A percentile compares a stretch with the other conserved stretches of the same genome.
These are phyloP conservation scores for Verbena officinalis DNA, from an alignment of 257 asterid genomes.

Conservation along the genomic window DNA sequence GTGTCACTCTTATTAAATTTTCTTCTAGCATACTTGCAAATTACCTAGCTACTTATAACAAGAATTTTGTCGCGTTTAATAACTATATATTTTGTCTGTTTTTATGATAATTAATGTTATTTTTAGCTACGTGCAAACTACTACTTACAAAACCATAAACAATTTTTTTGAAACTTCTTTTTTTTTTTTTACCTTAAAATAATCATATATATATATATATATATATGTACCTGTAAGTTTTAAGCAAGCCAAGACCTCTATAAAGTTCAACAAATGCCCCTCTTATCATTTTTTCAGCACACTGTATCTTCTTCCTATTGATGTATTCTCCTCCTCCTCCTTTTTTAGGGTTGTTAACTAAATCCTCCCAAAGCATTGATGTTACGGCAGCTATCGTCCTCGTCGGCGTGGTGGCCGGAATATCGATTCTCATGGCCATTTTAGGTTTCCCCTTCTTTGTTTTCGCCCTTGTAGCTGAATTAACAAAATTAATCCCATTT, in stretches of 20 bases:
- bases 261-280: slow-evolving; percentile 93
- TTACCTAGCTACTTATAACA: too few relatives aligned
- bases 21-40: too few relatives aligned
- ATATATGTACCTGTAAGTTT: slow-evolving; percentile 64
- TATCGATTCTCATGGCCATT: slow-evolving; percentile 66
- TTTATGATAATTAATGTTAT: too few relatives aligned
- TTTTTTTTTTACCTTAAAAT: too few relatives aligned
- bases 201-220: not conserved
- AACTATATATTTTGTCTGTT: too few relatives aligned
- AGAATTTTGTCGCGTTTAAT: too few relatives aligned
- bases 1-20: too few relatives aligned
- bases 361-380: slow-evolving; percentile 85
- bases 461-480: slow-evolving; percentile 53
- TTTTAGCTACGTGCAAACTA: too few relatives aligned
- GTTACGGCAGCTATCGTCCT: slow-evolving; percentile 72
- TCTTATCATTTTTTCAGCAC: slow-evolving; percentile 93
- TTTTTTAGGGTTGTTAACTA: slow-evolving; percentile 67
- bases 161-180: too few relatives aligned
- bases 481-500: slow-evolving; percentile 62
- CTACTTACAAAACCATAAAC: too few relatives aligned
- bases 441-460: slow-evolving; percentile 61
- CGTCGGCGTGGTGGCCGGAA: slow-evolving; percentile 90
- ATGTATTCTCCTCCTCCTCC: slow-evolving; percentile 58
- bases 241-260: slow-evolving; percentile 83
- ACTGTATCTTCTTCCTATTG: slow-evolving; percentile 71